A percentile compares a stretch with the other conserved stretches of the same genome.
phyloP scores from a whole-genome alignment of 345 rosid species.

The Syzygium grande region DNA sequence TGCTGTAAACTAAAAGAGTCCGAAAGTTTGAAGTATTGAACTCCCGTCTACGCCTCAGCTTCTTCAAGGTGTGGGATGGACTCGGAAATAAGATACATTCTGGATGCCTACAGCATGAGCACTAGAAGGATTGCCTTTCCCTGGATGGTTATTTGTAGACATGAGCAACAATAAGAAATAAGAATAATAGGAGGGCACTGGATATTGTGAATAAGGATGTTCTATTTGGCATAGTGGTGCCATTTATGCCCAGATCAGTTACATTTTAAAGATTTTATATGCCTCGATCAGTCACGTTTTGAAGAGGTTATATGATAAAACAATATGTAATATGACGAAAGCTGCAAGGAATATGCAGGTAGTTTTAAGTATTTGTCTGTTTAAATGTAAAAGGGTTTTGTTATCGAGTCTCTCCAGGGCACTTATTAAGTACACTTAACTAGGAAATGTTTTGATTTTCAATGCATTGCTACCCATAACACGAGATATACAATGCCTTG shows the following conservation, averaged over 20 bases:
- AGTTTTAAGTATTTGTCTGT: not conserved
- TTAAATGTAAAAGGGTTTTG: not conserved
- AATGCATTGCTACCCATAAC: not conserved
- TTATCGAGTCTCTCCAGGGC: not conserved
- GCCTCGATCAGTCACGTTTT: not conserved
- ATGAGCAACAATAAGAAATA: not conserved
- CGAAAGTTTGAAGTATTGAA: not conserved
- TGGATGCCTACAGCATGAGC: not conserved
- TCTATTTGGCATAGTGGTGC: not conserved
- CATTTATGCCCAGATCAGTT: not conserved
- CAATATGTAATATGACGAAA: not conserved
- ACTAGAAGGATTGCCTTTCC: not conserved
- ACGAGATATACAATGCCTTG: not conserved
- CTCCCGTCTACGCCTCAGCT: not conserved
- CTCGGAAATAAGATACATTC: not conserved
- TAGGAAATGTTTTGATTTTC: not conserved
- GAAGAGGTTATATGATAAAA: not conserved
- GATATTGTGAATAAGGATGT: not conserved
- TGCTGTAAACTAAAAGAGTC: not conserved
- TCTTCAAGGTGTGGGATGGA: not conserved
- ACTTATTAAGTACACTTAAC: not conserved
- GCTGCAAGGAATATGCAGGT: not conserved
- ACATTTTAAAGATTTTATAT: not conserved
- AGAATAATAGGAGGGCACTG: not conserved
- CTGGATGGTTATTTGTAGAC: not conserved